Evolutionary conservation across 2,329 filamentous ascomycete species (phyloP), one percentile per base, ranked within the genome.

Genomic region (Trichoderma cornu-damae): DNA sequence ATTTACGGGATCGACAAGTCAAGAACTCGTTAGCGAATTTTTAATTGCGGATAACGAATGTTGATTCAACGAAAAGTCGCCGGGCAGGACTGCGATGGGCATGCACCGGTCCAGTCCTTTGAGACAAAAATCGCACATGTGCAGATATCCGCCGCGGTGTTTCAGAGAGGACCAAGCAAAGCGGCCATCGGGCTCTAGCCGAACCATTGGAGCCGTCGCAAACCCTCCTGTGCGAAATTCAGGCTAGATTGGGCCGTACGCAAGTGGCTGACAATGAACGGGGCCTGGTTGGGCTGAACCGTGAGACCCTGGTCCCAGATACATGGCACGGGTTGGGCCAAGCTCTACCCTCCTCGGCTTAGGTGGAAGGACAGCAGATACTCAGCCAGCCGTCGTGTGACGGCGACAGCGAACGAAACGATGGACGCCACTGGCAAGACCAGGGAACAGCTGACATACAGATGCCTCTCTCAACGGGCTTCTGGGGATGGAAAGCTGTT

Each of bases 361-460:
- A 43, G 47, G 22, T 38, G 55, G 42, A 46, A 44, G 56, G 34
- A 38, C 56, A 58, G 16, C 32, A 53, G 44, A 44, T 51, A 32
- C 48, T 58, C 48, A 53, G 48, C 48, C 56, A 47, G 56, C 56
- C 56, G 40, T 52, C 40, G 56, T 58, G 48, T 53, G 48, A 58
- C 47, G 48, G 49, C 20, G 42, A 40, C 30, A 43, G 40, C 42
- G 24, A 37, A 34, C 40, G 11, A 20, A 18, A 58, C 37, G n/a
- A 20, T 22, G 34, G 43, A 50, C 20, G 32, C 28, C 32, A 57
- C 38, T 50, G 54, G 54, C 43, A 22, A 43, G 26, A 40, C 38
- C 46, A 38, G 43, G 28, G 32, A 57, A 51, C 49, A 34, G 44
- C 56, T 52, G 56, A 58, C 48, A 42, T 58, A 47, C 48, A 53